Base-by-base conservation (phyloP, 1,284 basidiomycete genomes). In the Pseudozyma thailandica region DNA sequence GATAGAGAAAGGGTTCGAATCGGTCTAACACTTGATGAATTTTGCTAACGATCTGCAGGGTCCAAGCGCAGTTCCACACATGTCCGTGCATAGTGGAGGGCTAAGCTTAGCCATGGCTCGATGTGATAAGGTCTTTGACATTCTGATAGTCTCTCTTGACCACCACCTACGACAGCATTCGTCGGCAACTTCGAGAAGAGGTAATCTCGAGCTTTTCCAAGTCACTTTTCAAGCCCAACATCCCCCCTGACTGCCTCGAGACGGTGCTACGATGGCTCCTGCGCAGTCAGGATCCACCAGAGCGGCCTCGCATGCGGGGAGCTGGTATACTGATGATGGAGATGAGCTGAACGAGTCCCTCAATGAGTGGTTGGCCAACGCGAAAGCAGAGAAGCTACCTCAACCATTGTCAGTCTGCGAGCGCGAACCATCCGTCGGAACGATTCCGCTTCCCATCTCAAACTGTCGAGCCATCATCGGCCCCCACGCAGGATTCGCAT, bases 401-500 rank as follows among this genome's bases (percentile, higher is more conserved):
- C 6, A 18, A 6, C 58, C 72, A 2, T 30, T 56, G 2, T 41
- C 57, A 0, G 58, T 68, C 9, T 59, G 53, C 23, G 26, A 51
- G 6, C 28, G 35, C 15, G 15, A 20, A 10, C 41, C 47, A 3
- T 23, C 31, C 26, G 31, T 43, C 49, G 50, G 83, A 27, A 78
- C 83, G 4, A 90, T 87, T 56, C 57, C 75, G 0, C 87, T 88
- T 27, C 94, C 94, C 1, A 86, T 95, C 56, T 78, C 84, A 35
- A 88, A 89, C 13, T 92, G 90, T 80, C 95, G 92, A 84, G 95
- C 94, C 9, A 88, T 98, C 80, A 96, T 99, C 57, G 94, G 91
- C n/a, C 96, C 96, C 4, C 96, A 99, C 83, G 96, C 96, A 1
- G 96, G 96, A 4, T 98, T 95, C 84, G 88, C 90, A 2, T 98